Evolutionary conservation across 441 rosid species (phyloP), one percentile per base, ranked within the genome.

Genomic region (Gossypium gossypioides): DNA sequence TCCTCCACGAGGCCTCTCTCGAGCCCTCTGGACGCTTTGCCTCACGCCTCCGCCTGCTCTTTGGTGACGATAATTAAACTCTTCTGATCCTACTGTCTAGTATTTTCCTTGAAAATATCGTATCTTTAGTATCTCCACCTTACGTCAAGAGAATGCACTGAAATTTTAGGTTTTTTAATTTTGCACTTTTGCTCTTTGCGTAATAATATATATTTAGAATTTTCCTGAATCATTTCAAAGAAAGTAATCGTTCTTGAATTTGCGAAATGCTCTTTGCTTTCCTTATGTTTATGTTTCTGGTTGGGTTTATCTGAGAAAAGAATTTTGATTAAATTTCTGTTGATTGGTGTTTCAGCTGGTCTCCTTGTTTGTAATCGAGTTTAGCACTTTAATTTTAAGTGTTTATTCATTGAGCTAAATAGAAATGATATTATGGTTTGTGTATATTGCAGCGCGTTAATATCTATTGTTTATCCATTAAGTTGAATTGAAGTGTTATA

Each of bases 11-110:
- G 78, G 97, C 97, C 27, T 89, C 97, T 34, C 84, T 88, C 63
- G 97, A 94, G 24, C 73, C 93, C 57, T 73, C 93, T 18, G 97
- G 94, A 29, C 74, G 73, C 51, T 87, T 90, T 71, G 89, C 96
- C 75, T 73, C 97, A 71, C 88, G 96, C 57, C 91, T 94, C 52
- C 86, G 87, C 73, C 54, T 46, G 9, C 94, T 92, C 61, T 90
- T 94, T 62, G 84, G 82, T 57, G 85, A 81, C 0, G 83, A 85
- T 12, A 57, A 73, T 12, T 84, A 79, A 40, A 59, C 64, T 27
- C 10, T 27, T 25, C 64, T 27, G 8, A 65, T 22, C 13, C 44
- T 12, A 15, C 44, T 67, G 8, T 44, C 68, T 46, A 29, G 72
- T 34, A 46, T 69, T 61, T 51, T 13, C 42, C 27, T 56, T 56